Evolutionary conservation across 2,329 filamentous ascomycete genomes (phyloP).

Genomic region (Meredithiella fracta): DNA sequence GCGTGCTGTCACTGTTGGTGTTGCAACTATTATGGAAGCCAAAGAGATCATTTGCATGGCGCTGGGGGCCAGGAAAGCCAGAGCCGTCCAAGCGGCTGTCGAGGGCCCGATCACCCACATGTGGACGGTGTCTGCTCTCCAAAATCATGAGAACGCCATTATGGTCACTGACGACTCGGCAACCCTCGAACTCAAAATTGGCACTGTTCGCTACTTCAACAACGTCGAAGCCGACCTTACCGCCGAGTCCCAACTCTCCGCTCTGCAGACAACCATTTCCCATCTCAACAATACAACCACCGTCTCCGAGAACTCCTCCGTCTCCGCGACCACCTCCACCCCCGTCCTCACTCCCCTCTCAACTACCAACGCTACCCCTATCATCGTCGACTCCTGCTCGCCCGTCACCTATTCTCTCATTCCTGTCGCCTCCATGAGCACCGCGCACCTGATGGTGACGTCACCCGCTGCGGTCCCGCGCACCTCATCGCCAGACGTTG

Average conservation of each 20-base stretch:
- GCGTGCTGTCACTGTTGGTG: conserved; percentile 71
- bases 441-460: not conserved
- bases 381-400: conserved; percentile 28
- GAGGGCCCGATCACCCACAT: conserved; percentile 76
- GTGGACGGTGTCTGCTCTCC: conserved; percentile 73
- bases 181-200: conserved; percentile 55
- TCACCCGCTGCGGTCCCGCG: conserved; percentile 17
- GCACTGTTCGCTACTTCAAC: conserved; percentile 59
- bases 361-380: conserved; percentile 20
- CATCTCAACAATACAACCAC: not conserved
- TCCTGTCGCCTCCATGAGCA: not conserved
- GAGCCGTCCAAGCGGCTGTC: conserved; percentile 63
- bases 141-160: conserved; percentile 66
- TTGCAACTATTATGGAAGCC: conserved; percentile 68
- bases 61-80: conserved; percentile 62
- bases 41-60: conserved; percentile 72
- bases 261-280: conserved; percentile 34
- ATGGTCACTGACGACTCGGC: conserved; percentile 73
- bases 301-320: not conserved
- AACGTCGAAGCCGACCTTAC: conserved; percentile 48
- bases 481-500: conserved; percentile 33
- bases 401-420: conserved; percentile 17
- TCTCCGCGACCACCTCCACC: not conserved
- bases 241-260: conserved; percentile 35
- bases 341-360: conserved; percentile 9